Percentiles rank a stretch among this genome's conserved stretches.
phyloP scores from a whole-genome alignment of 805 yeast genomes.

The Sugiyamaella chiloensis region DNA sequence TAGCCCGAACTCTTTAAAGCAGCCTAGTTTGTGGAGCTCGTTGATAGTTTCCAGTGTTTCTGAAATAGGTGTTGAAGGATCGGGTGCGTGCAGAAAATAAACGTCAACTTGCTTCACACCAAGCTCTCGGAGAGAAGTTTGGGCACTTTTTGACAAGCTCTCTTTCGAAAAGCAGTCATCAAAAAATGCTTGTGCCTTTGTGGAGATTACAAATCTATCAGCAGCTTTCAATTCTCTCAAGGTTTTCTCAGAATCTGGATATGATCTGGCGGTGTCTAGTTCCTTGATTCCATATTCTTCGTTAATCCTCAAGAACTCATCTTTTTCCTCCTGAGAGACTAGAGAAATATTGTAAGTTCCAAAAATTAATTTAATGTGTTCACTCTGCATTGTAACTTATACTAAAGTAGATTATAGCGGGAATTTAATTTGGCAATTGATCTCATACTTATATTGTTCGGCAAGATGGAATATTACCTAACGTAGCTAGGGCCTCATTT shows the following conservation, averaged over 20 bases:
- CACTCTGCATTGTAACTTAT: no score
- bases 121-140: conserved; percentile 17
- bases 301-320: conserved; percentile 13
- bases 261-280: conserved; percentile 29
- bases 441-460: no score
- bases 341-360: background rate
- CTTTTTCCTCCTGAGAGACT: background rate
- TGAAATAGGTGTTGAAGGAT: conserved; percentile 26
- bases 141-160: conserved; percentile 20
- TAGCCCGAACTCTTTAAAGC: conserved; percentile 29
- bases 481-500: no score
- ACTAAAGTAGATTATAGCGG: no score
- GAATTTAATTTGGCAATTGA: no score
- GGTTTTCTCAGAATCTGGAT: conserved; percentile 24
- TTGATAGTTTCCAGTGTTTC: conserved; percentile 29
- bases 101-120: conserved; percentile 25
- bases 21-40: conserved; percentile 25
- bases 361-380: background rate
- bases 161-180: conserved; percentile 20
- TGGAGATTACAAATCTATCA: conserved; percentile 22
- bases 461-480: no score
- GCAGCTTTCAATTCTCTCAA: conserved; percentile 21
- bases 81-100: conserved; percentile 29
- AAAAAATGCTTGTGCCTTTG: conserved; percentile 23
- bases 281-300: conserved; percentile 24